Evolutionary conservation across 805 yeast species (phyloP), one percentile per base, ranked within the genome.

Genomic region (Saturnispora gosingensis): DNA sequence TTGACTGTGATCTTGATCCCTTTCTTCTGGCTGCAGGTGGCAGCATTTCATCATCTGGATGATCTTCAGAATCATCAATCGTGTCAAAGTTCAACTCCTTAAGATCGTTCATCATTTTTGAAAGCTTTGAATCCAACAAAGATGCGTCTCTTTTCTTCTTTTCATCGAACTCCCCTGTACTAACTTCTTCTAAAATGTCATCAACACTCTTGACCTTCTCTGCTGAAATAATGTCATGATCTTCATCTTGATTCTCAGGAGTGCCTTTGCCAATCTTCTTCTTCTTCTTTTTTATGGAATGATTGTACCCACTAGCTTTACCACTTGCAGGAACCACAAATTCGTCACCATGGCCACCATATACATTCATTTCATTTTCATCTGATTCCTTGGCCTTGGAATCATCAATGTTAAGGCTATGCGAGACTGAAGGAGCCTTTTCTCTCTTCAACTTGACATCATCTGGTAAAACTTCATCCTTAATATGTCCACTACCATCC

Each of bases 401-500:
- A 24, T 51, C 35, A 34, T 44, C 36, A 30, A 52, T 35, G 22
- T 38, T 38, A 11, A 38, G 22, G 22, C 24, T 38, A 28, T 43
- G 18, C 16, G 45, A n/a, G 9, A 43, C n/a, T n/a, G 20, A 28
- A n/a, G 30, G 42, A 10, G 22, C 13, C 20, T 18, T 8, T 13
- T 22, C 28, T 5, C n/a, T 22, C 22, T 38, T 9, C 35, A 25
- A n/a, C n/a, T 34, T 35, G 18, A 1, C 22, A 28, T 52, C 48
- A 13, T 58, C 54, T 53, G 66, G 73, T 55, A 71, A 64, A 24
- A 74, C 77, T 46, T 71, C 75, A n/a, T 68, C 69, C 58, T 74
- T 80, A 46, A 80, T 68, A 46, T 74, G 71, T 1, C 85, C 87
- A 45, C 71, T 69, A 11, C 71, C 70, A 58, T 81, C 84, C 59